Conservation (phyloP, 2,329 filamentous ascomycete species). For the Simplicillium sp. region DNA sequence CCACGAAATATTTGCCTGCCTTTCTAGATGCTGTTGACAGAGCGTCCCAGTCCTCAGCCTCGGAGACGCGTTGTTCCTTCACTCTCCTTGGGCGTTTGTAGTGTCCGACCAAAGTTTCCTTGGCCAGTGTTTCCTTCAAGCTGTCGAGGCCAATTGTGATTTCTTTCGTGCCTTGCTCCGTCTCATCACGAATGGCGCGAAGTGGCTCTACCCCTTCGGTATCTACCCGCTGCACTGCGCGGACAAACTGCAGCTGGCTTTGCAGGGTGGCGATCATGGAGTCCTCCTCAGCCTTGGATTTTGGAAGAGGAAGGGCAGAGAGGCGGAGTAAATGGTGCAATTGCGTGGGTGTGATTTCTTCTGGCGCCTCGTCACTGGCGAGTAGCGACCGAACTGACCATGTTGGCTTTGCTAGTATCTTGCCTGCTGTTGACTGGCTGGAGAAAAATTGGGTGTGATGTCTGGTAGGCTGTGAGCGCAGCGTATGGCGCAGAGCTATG, state of each 20-base stretch:
- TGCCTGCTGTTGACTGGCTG: conserved; percentile 14
- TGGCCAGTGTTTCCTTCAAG: conserved; percentile 43
- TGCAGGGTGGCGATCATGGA: conserved; percentile 66
- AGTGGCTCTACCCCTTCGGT: conserved; percentile 65
- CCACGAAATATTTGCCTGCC: conserved; percentile 67
- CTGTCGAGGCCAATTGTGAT: conserved; percentile 49
- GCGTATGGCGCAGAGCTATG: conserved; percentile 13
- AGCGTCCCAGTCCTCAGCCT: conserved; percentile 60
- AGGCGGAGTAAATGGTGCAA: conserved; percentile 80
- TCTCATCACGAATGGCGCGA: conserved; percentile 74
- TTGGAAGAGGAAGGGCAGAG: conserved; percentile 73
- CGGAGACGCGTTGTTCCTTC: conserved; percentile 25
- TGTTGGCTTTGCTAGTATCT: conserved; percentile 59
- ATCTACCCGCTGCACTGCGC: conserved; percentile 70
- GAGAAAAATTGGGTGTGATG: conserved; percentile 6
- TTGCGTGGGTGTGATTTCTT: conserved; percentile 53
- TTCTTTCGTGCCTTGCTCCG: conserved; percentile 48
- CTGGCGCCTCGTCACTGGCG: conserved; percentile 26
- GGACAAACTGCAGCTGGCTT: conserved; percentile 85
- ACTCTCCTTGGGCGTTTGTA: conserved; percentile 33
- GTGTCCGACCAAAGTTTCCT: conserved; percentile 53
- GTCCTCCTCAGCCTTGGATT: conserved; percentile 50
- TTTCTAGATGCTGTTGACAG: conserved; percentile 56
- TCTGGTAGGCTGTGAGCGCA: conserved; percentile 7
- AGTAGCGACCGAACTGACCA: conserved; percentile 80